Conservation (phyloP, 495 filamentous ascomycete species). For the Trichocladium antarcticum region DNA sequence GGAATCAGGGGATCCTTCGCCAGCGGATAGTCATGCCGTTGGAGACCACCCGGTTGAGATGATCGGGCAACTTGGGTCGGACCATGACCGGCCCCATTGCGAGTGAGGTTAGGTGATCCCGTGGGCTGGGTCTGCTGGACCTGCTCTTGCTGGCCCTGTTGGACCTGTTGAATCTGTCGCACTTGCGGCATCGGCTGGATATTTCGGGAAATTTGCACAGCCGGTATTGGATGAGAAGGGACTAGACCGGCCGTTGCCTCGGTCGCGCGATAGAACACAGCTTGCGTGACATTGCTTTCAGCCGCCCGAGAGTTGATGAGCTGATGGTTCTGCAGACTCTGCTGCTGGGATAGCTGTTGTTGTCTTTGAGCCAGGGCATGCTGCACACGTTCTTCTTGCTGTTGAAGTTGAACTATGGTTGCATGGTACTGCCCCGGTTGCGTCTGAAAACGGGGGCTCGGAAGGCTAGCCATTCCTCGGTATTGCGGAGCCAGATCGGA, state of each 20-base stretch:
- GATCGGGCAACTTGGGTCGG: background rate
- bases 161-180: background rate
- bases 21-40: background rate
- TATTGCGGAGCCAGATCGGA: background rate
- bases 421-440: background rate
- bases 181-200: background rate
- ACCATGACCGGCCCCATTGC: background rate
- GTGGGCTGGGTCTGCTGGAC: background rate
- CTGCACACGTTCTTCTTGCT: slow-evolving; percentile 8
- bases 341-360: slow-evolving; percentile 6
- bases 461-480: too few relatives aligned
- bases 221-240: background rate
- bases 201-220: background rate
- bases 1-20: slow-evolving; percentile 14
- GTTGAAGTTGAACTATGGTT: slow-evolving; percentile 2
- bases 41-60: slow-evolving; percentile 10
- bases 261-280: background rate
- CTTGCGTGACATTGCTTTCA: background rate
- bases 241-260: background rate
- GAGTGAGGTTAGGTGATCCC: background rate
- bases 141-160: slow-evolving; percentile 1
- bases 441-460: background rate
- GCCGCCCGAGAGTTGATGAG: background rate
- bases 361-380: slow-evolving; percentile 1
- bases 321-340: background rate